These are phyloP conservation scores for Tetradesmus lagerheimii DNA, from an alignment of 139 green algal genomes.

Conservation along the genomic window DNA sequence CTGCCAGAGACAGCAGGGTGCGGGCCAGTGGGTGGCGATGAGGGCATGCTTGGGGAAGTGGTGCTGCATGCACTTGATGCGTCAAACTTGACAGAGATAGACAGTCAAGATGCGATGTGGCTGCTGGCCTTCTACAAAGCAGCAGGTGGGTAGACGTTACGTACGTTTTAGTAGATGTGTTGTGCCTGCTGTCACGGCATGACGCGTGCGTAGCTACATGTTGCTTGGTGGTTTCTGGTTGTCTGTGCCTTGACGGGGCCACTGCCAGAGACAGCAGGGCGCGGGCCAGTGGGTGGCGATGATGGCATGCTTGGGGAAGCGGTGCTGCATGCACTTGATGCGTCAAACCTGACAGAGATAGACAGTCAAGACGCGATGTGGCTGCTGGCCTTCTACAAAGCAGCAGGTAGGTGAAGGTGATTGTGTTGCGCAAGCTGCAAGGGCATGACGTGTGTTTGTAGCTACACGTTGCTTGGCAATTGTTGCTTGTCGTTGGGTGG, in stretches of 20 bases:
- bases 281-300: background rate
- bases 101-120: slow-evolving; percentile 30
- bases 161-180: too few species aligned
- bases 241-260: slow-evolving; percentile 11
- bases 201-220: background rate
- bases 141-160: background rate
- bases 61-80: background rate
- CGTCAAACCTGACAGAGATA: slow-evolving; percentile 31
- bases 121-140: slow-evolving; percentile 36
- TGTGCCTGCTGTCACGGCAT: too few species aligned
- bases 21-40: background rate
- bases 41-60: background rate
- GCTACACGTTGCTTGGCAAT: too few species aligned
- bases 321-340: background rate
- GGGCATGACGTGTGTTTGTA: too few species aligned
- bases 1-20: background rate
- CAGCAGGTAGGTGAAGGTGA: background rate
- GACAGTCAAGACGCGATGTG: slow-evolving; percentile 29
- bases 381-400: slow-evolving; percentile 39
- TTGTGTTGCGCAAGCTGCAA: too few species aligned
- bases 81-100: slow-evolving; percentile 33
- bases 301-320: background rate
- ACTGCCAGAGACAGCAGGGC: background rate
- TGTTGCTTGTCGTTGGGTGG: too few species aligned
- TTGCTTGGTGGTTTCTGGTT: too few species aligned